These are phyloP conservation scores for Suillus brevipes DNA, from an alignment of 768 basidiomycete genomes.

Conservation along the genomic window DNA sequence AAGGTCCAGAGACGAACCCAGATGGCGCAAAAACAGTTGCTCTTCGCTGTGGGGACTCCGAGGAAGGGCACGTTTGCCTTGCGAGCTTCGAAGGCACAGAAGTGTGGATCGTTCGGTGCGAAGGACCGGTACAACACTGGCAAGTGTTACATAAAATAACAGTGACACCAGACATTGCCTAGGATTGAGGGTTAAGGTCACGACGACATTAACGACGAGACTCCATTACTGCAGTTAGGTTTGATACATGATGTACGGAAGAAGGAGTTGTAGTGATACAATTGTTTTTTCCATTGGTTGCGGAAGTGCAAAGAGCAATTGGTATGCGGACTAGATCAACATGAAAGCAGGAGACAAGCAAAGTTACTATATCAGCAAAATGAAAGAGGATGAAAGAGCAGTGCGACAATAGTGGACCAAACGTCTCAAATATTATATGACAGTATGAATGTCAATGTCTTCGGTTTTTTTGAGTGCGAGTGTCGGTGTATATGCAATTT, in stretches of 20 bases:
- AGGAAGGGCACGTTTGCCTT: conserved; percentile 30
- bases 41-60: conserved; percentile 24
- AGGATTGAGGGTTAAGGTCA: not conserved
- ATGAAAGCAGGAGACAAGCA: conserved; percentile 4
- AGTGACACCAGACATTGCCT: not conserved
- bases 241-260: conserved; percentile 1
- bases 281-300: not conserved
- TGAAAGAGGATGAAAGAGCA: not conserved
- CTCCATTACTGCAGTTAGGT: not conserved
- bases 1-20: conserved; percentile 18
- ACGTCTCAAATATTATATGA: not conserved
- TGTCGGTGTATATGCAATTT: not conserved
- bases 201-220: not conserved
- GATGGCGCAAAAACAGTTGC: conserved; percentile 29
- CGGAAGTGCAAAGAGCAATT: conserved; percentile 4
- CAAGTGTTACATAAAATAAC: conserved; percentile 43
- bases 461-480: not conserved
- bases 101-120: conserved; percentile 61
- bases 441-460: conserved; percentile 1
- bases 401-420: conserved; percentile 2
- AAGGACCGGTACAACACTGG: conserved; percentile 63
- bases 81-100: conserved; percentile 46
- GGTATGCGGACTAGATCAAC: conserved; percentile 15
- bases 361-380: not conserved
- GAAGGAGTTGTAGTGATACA: not conserved